Base-by-base conservation (phyloP, 176 grass and related monocot genomes). In the Saccharum officinarum region DNA sequence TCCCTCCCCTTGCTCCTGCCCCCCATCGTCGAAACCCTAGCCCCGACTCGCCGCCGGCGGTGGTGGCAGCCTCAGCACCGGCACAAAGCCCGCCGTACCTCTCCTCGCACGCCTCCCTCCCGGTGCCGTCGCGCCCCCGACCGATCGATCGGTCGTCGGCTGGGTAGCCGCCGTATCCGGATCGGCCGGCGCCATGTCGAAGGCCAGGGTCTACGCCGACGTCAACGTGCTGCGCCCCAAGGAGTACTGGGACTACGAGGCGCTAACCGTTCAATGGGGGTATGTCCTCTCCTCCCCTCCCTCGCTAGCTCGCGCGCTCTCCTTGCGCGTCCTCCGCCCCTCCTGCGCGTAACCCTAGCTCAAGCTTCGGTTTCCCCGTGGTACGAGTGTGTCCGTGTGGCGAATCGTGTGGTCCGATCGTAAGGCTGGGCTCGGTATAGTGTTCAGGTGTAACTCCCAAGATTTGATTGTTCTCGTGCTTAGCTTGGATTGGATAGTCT, bases 241-340 rank as follows among this genome's bases (percentile, higher is more conserved):
- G 93, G 93, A 95, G 73, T 95, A 93, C 91, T 95, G 93, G 93
- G 93, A 95, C 76, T 95, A 95, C 79, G 93, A 95, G 85, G 83
- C 93, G 34, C 91, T 93, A 59, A 78, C 91, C 89, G 93, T 95
- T 37, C 91, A 89, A 77, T 95, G 93, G 93, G 93, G 93, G 93
- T 95, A 25, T 77, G 74, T 75, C 12, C 6, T 61, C n/a, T 63
- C 33, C 3, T 71, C 69, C 2, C 6, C 0, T 65, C 34, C 28
- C 12, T 69, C 7, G 6, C 33, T n/a, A 7, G 16, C 22, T 34
- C 7, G 17, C 39, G 20, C 4, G 22, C 65, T 14, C 66, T 5
- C 13, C 39, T 36, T 2, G 12, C 44, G n/a, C n/a, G n/a, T n/a
- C n/a, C n/a, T n/a, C n/a, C n/a, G n/a, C n/a, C n/a, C n/a, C n/a